Percentiles rank a stretch among this genome's conserved stretches.
Conservation (phyloP, 495 filamentous ascomycete species). For the Corynascus novoguineensis region DNA sequence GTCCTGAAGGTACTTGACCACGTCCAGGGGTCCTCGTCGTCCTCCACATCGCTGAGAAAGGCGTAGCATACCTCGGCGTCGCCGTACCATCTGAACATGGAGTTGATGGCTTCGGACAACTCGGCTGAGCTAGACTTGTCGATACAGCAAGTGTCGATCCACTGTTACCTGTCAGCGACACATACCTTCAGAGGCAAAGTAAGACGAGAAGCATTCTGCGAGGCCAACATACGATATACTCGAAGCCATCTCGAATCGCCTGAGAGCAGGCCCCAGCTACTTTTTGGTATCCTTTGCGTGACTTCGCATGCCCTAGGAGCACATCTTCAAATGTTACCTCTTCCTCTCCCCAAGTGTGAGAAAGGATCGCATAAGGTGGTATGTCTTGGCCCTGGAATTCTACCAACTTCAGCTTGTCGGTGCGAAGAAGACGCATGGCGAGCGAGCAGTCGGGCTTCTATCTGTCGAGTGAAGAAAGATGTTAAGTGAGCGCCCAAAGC, state of each 20-base stretch:
- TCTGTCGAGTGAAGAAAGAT: background rate
- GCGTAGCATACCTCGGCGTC: constrained; percentile 31
- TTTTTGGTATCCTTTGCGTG: constrained; percentile 13
- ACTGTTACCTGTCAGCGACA: constrained; percentile 18
- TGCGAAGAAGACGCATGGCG: constrained; percentile 27
- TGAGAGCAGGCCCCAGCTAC: constrained; percentile 30
- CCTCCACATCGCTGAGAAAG: constrained; percentile 16
- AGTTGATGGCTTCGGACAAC: constrained; percentile 41
- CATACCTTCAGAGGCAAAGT: too few relatives aligned
- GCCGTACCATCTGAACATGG: constrained; percentile 44
- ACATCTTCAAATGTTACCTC: constrained; percentile 1
- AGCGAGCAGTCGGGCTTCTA: background rate
- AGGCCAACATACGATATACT: constrained; percentile 31
- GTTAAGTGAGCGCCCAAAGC: background rate
- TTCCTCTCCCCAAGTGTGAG: background rate
- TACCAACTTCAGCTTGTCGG: constrained; percentile 16
- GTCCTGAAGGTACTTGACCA: constrained; percentile 1
- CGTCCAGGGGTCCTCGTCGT: background rate
- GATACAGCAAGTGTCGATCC: constrained; percentile 45
- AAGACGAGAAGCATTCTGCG: constrained; percentile 12
- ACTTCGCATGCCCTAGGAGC: background rate
- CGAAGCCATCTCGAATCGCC: constrained; percentile 18
- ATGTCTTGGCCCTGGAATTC: constrained; percentile 20
- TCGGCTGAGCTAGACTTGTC: constrained; percentile 42
- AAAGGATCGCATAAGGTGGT: constrained; percentile 11